Percentiles rank a stretch among this genome's conserved stretches.
phyloP scores from a whole-genome alignment of 108 stramenopile species.

The Poteriospumella lacustris region DNA sequence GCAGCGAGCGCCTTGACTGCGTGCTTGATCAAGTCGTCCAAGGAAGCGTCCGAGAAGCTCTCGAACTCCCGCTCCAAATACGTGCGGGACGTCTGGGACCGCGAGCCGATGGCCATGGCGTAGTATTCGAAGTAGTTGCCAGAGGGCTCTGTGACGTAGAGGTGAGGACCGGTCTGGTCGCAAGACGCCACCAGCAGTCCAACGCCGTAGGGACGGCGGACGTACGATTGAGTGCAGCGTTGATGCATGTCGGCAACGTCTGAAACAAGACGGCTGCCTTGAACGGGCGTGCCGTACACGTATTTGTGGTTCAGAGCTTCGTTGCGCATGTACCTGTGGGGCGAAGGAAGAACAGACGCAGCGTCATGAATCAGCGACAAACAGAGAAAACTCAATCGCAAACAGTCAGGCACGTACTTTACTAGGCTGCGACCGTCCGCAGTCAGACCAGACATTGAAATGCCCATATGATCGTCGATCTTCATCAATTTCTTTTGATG shows the following conservation, averaged over 20 bases:
- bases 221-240: conserved; percentile 94
- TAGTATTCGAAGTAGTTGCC: conserved; percentile 94
- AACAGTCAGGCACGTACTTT: conserved; percentile 82
- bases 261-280: conserved; percentile 75
- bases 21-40: conserved; percentile 89
- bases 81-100: conserved; percentile 86
- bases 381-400: background rate
- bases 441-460: conserved; percentile 93
- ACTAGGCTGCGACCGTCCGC: conserved; percentile 91
- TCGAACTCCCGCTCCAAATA: conserved; percentile 92
- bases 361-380: background rate
- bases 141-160: conserved; percentile 91
- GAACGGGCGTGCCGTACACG: conserved; percentile 84
- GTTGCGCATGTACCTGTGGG: conserved; percentile 53
- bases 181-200: conserved; percentile 78
- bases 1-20: conserved; percentile 85
- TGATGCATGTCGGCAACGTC: conserved; percentile 97
- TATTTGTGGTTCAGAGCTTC: conserved; percentile 97
- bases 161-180: conserved; percentile 74
- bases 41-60: conserved; percentile 48
- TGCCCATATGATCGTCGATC: conserved; percentile 93
- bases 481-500: conserved; percentile 93
- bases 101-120: conserved; percentile 88
- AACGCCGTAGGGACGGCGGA: conserved; percentile 93
- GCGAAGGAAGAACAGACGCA: background rate